Base-by-base conservation (phyloP, 495 filamentous ascomycete species). In the Pseudotulostoma volvatum region DNA sequence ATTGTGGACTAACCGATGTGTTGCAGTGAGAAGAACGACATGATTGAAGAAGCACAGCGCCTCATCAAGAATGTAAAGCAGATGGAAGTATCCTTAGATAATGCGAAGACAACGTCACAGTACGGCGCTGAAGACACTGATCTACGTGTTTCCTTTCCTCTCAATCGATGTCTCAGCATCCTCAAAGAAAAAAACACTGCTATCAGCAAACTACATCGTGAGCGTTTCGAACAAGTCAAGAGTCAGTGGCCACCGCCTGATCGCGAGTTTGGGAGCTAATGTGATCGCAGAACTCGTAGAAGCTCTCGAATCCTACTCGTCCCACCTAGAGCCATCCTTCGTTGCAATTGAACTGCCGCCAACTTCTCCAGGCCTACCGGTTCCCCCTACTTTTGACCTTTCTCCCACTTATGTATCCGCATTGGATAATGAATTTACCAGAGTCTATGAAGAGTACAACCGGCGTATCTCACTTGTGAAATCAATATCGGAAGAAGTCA, bases 371-470 rank as follows among this genome's bases (percentile, higher is more conserved):
- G 79, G 84, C 39, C 71, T 80, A 1, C 72, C 76, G n/a, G 67
- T 90, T 9, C 72, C 83, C 0, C 70, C 81, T 0, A 77, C 71
- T 35, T 94, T 95, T 52, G 84, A 95, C 46, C 71, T 99, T 21
- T 94, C 86, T 0, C 75, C 81, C 2, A 60, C 76, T n/a, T 96
- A 95, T 52, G 80, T 93, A 21, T 74, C 79, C 13, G 73, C 78
- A 15, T 68, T 99, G 23, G 86, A 99, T 51, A 69, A 73, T 15
- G 92, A 96, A 58, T 96, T 94, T 44, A 79, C 81, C 3, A 73
- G 84, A 21, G 84, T 99, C 17, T 94, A 94, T 52, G 82, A 95
- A 54, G 92, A 95, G 55, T 99, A 95, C 49, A 80, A 73, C 28
- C 78, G 77, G 28, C 81, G 90, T 28, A 60, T 92, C 17, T 66